phyloP scores from a whole-genome alignment of 495 filamentous ascomycete genomes.

The Barbatosphaeria neglecta region DNA sequence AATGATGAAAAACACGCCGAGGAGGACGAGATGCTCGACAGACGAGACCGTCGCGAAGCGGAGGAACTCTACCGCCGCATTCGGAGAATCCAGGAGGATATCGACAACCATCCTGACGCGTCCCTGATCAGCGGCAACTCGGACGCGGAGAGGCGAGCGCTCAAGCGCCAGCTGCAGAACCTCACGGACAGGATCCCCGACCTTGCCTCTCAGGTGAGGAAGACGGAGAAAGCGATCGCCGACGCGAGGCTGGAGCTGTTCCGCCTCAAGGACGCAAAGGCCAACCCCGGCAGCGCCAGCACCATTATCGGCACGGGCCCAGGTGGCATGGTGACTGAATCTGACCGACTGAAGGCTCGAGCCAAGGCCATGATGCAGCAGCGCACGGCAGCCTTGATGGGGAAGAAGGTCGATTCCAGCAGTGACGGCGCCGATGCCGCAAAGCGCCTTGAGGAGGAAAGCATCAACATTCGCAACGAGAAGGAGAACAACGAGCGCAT shows the following conservation, averaged over 20 bases:
- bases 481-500: constrained; percentile 90
- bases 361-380: constrained; percentile 98
- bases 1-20: constrained; percentile 82
- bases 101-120: constrained; percentile 81
- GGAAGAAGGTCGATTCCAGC: constrained; percentile 54
- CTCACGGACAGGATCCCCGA: constrained; percentile 84
- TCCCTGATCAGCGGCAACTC: constrained; percentile 61
- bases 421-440: constrained; percentile 66
- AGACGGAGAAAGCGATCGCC: constrained; percentile 81
- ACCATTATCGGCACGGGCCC: constrained; percentile 87
- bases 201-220: constrained; percentile 81
- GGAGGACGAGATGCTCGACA: constrained; percentile 84
- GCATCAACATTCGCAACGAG: constrained; percentile 63
- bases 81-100: constrained; percentile 90
- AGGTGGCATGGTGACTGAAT: constrained; percentile 83
- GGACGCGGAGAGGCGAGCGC: constrained; percentile 69
- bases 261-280: constrained; percentile 84
- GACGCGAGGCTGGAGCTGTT: constrained; percentile 92
- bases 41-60: constrained; percentile 80
- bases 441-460: constrained; percentile 80
- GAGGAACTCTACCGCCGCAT: constrained; percentile 91
- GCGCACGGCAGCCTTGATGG: constrained; percentile 81
- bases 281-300: constrained; percentile 70
- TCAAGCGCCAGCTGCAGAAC: constrained; percentile 81
- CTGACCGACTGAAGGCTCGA: constrained; percentile 85